Conservation (phyloP, 2,329 filamentous ascomycete species). For the Colletotrichum acutatum region DNA sequence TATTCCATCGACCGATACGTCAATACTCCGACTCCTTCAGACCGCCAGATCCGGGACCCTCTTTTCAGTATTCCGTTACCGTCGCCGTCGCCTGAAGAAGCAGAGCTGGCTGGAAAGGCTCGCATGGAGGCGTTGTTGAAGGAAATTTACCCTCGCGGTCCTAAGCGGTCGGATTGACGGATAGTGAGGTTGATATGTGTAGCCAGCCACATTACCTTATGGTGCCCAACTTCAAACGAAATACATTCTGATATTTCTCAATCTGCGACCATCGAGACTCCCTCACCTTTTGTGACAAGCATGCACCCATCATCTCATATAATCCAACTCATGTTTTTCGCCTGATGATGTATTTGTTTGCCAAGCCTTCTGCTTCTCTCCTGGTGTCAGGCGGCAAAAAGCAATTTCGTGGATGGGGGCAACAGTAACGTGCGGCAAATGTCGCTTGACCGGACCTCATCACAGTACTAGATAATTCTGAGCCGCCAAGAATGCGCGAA, state of each 20-base stretch:
- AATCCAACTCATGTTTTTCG: neutral
- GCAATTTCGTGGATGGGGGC: neutral
- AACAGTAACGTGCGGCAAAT: neutral
- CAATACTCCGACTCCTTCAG: neutral
- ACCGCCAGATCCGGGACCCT: neutral
- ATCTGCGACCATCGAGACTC: no score
- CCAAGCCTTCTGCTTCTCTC: neutral
- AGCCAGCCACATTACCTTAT: neutral
- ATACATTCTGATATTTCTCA: no score
- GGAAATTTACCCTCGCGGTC: neutral
- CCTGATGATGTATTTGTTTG: neutral
- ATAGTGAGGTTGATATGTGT: neutral
- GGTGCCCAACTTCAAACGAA: no score
- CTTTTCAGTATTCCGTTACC: neutral
- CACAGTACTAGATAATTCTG: neutral
- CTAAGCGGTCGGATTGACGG: constrained; percentile 6
- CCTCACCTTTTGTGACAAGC: no score
- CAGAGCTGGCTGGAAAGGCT: neutral
- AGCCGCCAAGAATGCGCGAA: neutral
- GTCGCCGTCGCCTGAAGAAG: neutral
- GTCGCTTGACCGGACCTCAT: constrained; percentile 20
- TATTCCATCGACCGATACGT: constrained; percentile 19
- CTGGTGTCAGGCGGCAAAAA: neutral
- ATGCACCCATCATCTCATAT: neutral
- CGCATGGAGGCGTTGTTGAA: constrained; percentile 16